A percentile compares a stretch with the other conserved stretches of the same genome.
These are phyloP conservation scores for Psophocarpus tetragonolobus DNA, from an alignment of 306 rosid species.

Conservation along the genomic window DNA sequence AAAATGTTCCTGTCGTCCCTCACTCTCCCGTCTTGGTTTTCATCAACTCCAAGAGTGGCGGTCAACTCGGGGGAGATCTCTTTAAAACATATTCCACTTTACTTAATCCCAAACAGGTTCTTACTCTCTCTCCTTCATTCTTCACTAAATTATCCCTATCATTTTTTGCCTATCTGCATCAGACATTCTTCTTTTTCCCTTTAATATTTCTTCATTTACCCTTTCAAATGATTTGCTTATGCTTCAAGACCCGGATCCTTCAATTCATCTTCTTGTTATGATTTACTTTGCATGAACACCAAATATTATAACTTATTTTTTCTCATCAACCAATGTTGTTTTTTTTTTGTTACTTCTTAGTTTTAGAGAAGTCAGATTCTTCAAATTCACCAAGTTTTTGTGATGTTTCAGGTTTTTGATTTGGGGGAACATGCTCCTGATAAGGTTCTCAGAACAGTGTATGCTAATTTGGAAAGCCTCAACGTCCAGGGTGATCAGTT, in stretches of 20 bases:
- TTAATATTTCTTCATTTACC: background rate
- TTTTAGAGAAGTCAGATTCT: background rate
- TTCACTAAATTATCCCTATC: no score
- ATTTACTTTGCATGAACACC: background rate
- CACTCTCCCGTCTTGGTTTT: conserved; percentile 78
- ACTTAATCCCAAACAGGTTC: conserved; percentile 70
- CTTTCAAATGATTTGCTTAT: background rate
- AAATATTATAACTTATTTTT: no score
- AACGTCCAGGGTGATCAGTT: conserved; percentile 52
- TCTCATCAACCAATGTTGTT: no score
- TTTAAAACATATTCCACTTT: conserved; percentile 56
- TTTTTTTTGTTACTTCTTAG: no score
- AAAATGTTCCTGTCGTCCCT: conserved; percentile 42
- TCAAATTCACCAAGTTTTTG: background rate
- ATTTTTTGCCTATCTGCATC: background rate
- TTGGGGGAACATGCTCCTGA: conserved; percentile 85
- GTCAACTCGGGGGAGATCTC: conserved; percentile 93
- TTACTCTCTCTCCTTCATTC: background rate
- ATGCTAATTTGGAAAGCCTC: conserved; percentile 65
- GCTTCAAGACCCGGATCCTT: background rate
- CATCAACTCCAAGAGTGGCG: conserved; percentile 92
- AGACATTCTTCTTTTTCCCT: background rate
- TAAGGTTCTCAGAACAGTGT: conserved; percentile 54
- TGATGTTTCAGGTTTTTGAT: conserved; percentile 77
- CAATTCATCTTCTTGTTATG: background rate